Conservation (phyloP, 768 basidiomycete genomes). For the Russula compacta region DNA sequence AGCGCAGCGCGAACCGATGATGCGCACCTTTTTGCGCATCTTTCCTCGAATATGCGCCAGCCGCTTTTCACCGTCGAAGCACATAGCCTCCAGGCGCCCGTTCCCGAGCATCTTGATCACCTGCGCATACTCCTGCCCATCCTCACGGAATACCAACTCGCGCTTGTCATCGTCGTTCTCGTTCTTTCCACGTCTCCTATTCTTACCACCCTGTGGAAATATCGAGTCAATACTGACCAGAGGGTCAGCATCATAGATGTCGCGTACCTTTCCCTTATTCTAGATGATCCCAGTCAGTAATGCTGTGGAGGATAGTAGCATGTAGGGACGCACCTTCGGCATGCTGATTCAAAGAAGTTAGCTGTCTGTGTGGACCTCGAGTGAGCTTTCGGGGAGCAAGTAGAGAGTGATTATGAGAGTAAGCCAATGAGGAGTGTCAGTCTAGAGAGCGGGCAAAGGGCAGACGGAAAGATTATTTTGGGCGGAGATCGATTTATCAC, state of each 20-base stretch:
- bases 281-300: conserved; percentile 22
- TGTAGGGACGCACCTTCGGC: conserved; percentile 13
- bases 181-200: conserved; percentile 98
- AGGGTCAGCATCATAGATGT: background rate
- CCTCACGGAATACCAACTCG: conserved; percentile 96
- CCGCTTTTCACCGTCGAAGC: conserved; percentile 97
- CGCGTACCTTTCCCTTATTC: conserved; percentile 69
- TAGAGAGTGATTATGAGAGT: background rate
- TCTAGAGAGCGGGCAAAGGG: too few species aligned
- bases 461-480: background rate
- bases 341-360: background rate
- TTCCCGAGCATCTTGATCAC: conserved; percentile 99
- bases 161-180: conserved; percentile 99
- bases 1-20: conserved; percentile 1
- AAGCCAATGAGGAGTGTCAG: background rate
- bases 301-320: background rate
- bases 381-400: background rate
- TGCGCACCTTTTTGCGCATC: conserved; percentile 93
- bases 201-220: conserved; percentile 83
- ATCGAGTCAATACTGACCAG: conserved; percentile 5
- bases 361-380: background rate
- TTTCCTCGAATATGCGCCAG: conserved; percentile 97
- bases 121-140: conserved; percentile 98
- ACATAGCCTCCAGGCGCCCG: conserved; percentile 89
- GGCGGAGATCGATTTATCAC: conserved; percentile 5